phyloP scores from a whole-genome alignment of 2,329 filamentous ascomycete genomes.

The Aspergillus amoenus region DNA sequence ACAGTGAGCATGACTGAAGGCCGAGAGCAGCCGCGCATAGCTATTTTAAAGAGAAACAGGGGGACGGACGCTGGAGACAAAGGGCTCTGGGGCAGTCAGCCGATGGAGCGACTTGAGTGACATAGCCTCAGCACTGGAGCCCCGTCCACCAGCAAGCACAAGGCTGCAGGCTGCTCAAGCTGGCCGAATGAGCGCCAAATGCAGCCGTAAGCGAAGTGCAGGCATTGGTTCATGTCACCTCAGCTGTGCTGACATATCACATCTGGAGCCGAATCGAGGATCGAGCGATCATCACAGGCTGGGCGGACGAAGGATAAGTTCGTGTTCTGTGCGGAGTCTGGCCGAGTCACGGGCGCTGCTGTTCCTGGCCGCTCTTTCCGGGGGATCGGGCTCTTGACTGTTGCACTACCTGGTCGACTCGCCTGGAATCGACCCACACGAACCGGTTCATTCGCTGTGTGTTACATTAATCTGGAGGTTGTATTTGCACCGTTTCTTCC shows the following conservation, averaged over 20 bases:
- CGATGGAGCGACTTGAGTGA: background rate
- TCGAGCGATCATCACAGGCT: constrained; percentile 2
- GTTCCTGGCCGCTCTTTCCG: no score
- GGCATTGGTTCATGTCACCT: constrained; percentile 5
- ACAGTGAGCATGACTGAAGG: background rate
- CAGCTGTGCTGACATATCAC: constrained; percentile 4
- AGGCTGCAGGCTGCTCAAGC: background rate
- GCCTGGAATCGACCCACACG: background rate
- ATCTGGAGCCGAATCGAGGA: background rate
- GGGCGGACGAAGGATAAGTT: background rate
- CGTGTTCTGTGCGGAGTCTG: no score
- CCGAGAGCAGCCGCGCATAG: background rate
- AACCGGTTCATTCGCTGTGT: no score
- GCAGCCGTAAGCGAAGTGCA: background rate
- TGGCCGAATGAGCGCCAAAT: no score
- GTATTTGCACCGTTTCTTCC: no score
- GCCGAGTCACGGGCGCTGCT: no score
- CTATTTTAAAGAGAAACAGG: constrained; percentile 3
- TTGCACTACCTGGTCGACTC: background rate
- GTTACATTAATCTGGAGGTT: background rate
- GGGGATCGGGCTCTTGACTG: background rate
- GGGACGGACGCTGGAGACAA: background rate
- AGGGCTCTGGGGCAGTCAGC: background rate
- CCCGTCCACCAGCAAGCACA: no score
- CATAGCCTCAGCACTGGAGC: background rate